phyloP scores from a whole-genome alignment of 495 filamentous ascomycete species.

The Talaromyces thailandensis region DNA sequence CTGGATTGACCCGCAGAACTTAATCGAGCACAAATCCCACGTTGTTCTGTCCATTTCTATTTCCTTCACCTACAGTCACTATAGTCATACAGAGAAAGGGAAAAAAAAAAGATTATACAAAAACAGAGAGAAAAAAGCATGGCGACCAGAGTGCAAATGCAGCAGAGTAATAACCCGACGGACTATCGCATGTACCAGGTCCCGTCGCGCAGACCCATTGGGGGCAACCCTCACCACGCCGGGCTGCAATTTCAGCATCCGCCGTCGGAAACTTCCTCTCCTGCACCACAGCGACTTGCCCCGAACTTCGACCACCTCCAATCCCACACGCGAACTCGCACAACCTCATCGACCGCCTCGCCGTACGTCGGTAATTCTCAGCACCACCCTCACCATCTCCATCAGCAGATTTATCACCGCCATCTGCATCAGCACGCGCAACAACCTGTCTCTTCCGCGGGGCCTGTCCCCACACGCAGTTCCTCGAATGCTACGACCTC shows the following conservation, averaged over 20 bases:
- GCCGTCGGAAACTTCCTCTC: constrained; percentile 11
- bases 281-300: constrained; percentile 12
- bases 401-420: constrained; percentile 55
- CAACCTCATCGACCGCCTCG: constrained; percentile 10
- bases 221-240: constrained; percentile 7
- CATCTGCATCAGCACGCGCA: constrained; percentile 33
- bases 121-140: neutral
- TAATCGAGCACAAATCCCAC: neutral
- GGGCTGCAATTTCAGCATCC: constrained; percentile 8
- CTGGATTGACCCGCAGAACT: neutral
- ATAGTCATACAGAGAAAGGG: neutral
- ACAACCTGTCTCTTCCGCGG: constrained; percentile 22
- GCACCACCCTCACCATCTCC: constrained; percentile 20
- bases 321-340: neutral
- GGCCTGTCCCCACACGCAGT: constrained; percentile 44
- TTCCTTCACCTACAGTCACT: neutral
- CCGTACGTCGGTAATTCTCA: constrained; percentile 6
- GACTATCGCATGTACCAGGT: constrained; percentile 11
- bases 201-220: constrained; percentile 14
- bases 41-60: neutral
- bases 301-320: constrained; percentile 3
- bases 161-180: neutral
- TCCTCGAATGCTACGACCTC: constrained; percentile 70
- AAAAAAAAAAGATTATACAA: neutral
- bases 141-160: constrained; percentile 5